Conservation (phyloP, 805 yeast genomes). For the Zygoascus tannicola region DNA sequence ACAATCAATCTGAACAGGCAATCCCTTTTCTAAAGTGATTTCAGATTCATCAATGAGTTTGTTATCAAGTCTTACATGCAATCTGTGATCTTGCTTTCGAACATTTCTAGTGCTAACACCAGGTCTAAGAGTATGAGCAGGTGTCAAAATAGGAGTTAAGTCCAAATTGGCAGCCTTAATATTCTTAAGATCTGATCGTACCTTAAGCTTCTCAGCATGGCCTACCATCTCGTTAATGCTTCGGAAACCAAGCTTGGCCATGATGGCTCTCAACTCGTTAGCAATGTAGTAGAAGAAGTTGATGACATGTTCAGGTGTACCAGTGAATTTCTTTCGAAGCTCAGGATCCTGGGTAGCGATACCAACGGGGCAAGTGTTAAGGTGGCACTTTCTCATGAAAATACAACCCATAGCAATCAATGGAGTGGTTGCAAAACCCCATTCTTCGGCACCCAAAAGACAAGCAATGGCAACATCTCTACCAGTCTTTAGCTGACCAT, state of each 20-base stretch:
- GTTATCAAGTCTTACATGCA: slow-evolving; percentile 90
- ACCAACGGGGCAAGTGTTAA: slow-evolving; percentile 95
- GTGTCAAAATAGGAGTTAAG: slow-evolving; percentile 86
- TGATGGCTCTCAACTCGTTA: slow-evolving; percentile 80
- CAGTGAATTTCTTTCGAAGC: slow-evolving; percentile 81
- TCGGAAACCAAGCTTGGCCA: slow-evolving; percentile 94
- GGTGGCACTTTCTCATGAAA: slow-evolving; percentile 91
- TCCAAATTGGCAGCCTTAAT: slow-evolving; percentile 89
- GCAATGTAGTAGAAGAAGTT: slow-evolving; percentile 94
- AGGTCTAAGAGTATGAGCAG: slow-evolving; percentile 92
- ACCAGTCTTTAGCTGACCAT: slow-evolving; percentile 95
- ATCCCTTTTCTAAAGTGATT: slow-evolving; percentile 88
- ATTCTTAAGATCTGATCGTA: slow-evolving; percentile 75
- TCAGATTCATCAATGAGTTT: slow-evolving; percentile 94
- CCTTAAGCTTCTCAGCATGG: slow-evolving; percentile 80
- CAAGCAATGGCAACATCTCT: slow-evolving; percentile 96
- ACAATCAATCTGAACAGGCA: slow-evolving; percentile 90
- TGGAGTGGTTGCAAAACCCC: slow-evolving; percentile 97
- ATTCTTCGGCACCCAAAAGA: slow-evolving; percentile 94
- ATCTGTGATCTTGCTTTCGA: slow-evolving; percentile 86
- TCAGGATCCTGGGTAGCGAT: slow-evolving; percentile 98
- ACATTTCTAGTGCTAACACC: slow-evolving; percentile 92
- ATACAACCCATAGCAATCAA: slow-evolving; percentile 96
- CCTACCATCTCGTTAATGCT: slow-evolving; percentile 98
- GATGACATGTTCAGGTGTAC: slow-evolving; percentile 97